Base-by-base conservation (phyloP, 2,329 filamentous ascomycete genomes). In the Fonsecaea erecta region DNA sequence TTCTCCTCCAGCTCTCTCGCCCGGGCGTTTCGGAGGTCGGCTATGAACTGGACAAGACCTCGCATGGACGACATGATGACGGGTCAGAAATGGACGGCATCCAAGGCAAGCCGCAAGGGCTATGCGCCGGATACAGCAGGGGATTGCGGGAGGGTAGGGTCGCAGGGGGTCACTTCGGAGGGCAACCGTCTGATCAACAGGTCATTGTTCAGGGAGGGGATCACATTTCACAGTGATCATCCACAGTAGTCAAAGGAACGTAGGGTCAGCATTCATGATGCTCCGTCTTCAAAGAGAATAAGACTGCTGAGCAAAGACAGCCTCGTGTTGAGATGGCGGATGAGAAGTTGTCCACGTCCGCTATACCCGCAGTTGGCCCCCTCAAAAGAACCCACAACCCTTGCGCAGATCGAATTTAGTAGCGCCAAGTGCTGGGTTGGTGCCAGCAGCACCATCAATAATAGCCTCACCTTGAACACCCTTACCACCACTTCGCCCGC, bases 1-100 rank as follows among this genome's bases (percentile, higher is more conserved):
- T 99, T 99, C 83, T 99, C 95, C 78, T 99, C 95, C 69, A 99
- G 82, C 78, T 99, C 95, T 68, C 96, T 87, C 53, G 96, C 95
- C 78, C 95, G 86, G 60, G 95, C 95, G 78, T 99, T 99, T 76
- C 95, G 85, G 74, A 99, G 79, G 78, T 99, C 95, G 68, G 95
- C 95, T 77, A 99, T 99, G 82, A 99, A 99, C 77, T 97, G 96
- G 54, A 99, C 95, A 72, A 99, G 84, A 30, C 95, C 94, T 79
- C 80, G 79, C 81, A 83, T 83, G 21, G 81, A 82, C 66, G 68
- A 70, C 68, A 70, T 70, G 40, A 37, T 67, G 64, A 46, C 34
- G 30, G 56, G 21, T 40, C 11, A 43, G 48, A 46, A 14, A 28
- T 46, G n/a, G 16, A 43, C 34, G 18, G 37, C 60, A 62, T 64